phyloP scores from a whole-genome alignment of 495 filamentous ascomycete genomes.

The Glonium stellatum region DNA sequence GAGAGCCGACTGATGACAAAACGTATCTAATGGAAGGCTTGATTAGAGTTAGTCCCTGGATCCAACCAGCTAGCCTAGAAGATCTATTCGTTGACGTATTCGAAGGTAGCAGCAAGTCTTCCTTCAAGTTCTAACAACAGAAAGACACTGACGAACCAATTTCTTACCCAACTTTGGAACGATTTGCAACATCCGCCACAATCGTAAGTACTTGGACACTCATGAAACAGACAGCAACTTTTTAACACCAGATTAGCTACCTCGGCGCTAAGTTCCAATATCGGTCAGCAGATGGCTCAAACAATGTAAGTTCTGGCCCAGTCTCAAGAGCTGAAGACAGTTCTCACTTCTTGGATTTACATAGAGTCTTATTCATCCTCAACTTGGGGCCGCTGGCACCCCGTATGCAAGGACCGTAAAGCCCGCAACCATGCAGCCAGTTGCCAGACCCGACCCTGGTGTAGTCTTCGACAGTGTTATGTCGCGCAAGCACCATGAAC shows the following conservation, averaged over 20 bases:
- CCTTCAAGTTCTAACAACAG: constrained; percentile 49
- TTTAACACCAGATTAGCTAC: constrained; percentile 36
- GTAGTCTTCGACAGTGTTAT: constrained; percentile 73
- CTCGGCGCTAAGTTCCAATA: constrained; percentile 51
- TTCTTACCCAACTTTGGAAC: constrained; percentile 59
- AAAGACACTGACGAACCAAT: constrained; percentile 49
- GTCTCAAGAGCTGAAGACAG: constrained; percentile 11
- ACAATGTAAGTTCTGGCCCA: constrained; percentile 41
- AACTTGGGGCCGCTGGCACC: constrained; percentile 56
- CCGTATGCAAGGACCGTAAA: constrained; percentile 68
- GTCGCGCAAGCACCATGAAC: constrained; percentile 53
- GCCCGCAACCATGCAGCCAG: constrained; percentile 55
- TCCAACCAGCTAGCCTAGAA: neutral
- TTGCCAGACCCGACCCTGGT: constrained; percentile 64
- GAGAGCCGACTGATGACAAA: constrained; percentile 37
- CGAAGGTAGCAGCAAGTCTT: constrained; percentile 39
- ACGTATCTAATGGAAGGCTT: constrained; percentile 52
- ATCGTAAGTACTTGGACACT: constrained; percentile 39
- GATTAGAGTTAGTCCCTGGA: constrained; percentile 37
- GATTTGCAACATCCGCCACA: constrained; percentile 63
- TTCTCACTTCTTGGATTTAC: neutral
- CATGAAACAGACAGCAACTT: neutral
- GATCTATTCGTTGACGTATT: constrained; percentile 1
- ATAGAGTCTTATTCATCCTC: constrained; percentile 53
- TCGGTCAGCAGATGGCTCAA: constrained; percentile 62